These are phyloP conservation scores for Hypericum androsaemum DNA, from an alignment of 345 rosid genomes.

Conservation along the genomic window DNA sequence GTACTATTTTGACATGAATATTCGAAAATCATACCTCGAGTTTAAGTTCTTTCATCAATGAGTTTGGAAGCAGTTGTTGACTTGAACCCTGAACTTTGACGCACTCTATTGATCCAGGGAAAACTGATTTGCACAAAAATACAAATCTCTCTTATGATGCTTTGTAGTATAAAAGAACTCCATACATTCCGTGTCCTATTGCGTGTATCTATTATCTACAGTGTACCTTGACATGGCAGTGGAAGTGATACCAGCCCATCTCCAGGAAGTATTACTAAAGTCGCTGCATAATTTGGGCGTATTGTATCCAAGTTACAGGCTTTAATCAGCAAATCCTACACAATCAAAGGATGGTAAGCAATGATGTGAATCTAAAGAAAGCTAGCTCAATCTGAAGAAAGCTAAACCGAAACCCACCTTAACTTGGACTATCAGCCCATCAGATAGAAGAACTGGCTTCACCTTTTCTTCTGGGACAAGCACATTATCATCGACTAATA, in stretches of 20 bases:
- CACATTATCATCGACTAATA: slow-evolving; percentile 15
- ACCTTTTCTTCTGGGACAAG: slow-evolving; percentile 16
- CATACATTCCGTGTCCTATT: background rate
- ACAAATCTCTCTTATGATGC: background rate
- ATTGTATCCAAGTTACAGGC: slow-evolving; percentile 31
- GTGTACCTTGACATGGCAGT: slow-evolving; percentile 48
- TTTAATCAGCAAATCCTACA: slow-evolving; percentile 39
- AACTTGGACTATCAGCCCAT: slow-evolving; percentile 26
- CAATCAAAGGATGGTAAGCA: slow-evolving; percentile 7
- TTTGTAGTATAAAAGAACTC: background rate
- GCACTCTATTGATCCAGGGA: slow-evolving; percentile 34
- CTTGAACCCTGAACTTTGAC: slow-evolving; percentile 19
- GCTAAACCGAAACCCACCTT: slow-evolving; percentile 26
- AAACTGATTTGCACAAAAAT: slow-evolving; percentile 26
- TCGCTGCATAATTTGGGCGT: slow-evolving; percentile 38
- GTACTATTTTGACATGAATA: background rate
- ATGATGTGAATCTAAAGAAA: background rate
- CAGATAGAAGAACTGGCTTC: slow-evolving; percentile 28
- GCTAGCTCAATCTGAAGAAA: background rate
- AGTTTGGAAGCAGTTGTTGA: slow-evolving; percentile 36
- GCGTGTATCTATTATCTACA: background rate
- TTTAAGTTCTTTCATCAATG: slow-evolving; percentile 28
- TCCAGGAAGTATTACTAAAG: slow-evolving; percentile 28
- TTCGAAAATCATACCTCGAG: slow-evolving; percentile 41
- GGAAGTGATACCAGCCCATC: slow-evolving; percentile 24